Conservation (phyloP, 257 asterid species). For the Nicotiana tabacum region DNA sequence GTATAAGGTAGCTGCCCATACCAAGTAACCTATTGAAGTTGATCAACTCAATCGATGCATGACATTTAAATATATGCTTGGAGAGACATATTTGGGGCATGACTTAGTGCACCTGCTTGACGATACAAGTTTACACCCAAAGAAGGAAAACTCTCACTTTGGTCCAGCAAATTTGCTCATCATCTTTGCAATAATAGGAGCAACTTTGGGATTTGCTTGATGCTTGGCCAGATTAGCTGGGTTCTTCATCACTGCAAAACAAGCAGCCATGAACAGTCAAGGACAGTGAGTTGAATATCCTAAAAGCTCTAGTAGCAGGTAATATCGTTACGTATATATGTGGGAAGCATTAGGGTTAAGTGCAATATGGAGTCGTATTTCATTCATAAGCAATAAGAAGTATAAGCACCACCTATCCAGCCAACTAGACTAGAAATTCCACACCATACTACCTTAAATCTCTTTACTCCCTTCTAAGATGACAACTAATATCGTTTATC, state of each 20-base stretch:
- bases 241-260: slow-evolving; percentile 84
- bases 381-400: not conserved
- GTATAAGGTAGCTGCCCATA: not conserved
- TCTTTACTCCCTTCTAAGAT: not conserved
- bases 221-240: slow-evolving; percentile 91
- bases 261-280: not conserved
- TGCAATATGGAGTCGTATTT: not conserved
- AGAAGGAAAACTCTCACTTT: slow-evolving; percentile 14
- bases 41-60: not conserved
- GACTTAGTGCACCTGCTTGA: not conserved
- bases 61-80: not conserved
- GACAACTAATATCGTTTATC: not conserved
- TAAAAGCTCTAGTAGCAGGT: too few species aligned
- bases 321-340: not conserved
- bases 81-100: not conserved
- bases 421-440: not conserved
- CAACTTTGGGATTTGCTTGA: slow-evolving; percentile 87
- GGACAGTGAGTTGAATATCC: not conserved
- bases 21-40: not conserved
- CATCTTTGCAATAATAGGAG: slow-evolving; percentile 81
- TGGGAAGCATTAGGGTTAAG: not conserved
- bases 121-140: not conserved
- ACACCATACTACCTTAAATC: not conserved
- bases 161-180: slow-evolving; percentile 73
- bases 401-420: not conserved